Evolutionary conservation across 305 asterid species (phyloP).

Genomic region (Fraxinus latifolia): DNA sequence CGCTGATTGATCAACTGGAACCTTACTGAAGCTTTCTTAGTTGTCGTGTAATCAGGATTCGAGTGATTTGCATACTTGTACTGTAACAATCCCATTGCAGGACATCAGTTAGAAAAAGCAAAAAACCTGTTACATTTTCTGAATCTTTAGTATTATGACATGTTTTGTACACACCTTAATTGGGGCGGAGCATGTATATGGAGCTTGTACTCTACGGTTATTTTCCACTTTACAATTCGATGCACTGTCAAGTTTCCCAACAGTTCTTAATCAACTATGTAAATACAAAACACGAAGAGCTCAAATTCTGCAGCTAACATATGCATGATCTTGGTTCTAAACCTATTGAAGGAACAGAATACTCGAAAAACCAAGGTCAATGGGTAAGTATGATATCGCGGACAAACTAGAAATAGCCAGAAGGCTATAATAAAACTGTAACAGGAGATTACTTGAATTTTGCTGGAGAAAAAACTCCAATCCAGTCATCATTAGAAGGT

Average conservation of each 20-base stretch:
- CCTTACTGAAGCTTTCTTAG: slow-evolving; percentile 28
- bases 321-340: neutral
- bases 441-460: slow-evolving; percentile 34
- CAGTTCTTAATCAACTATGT: neutral
- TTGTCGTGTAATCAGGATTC: slow-evolving; percentile 22
- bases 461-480: slow-evolving; percentile 46
- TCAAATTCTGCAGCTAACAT: neutral
- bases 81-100: slow-evolving; percentile 10
- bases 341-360: neutral
- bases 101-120: neutral
- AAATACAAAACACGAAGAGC: too few relatives aligned
- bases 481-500: slow-evolving; percentile 42
- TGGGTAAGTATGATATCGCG: neutral
- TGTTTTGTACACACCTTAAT: slow-evolving; percentile 53
- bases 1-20: slow-evolving; percentile 47
- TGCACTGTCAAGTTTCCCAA: slow-evolving; percentile 42
- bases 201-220: slow-evolving; percentile 44
- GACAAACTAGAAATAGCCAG: neutral
- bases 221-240: slow-evolving; percentile 50
- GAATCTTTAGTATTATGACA: neutral
- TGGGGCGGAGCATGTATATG: slow-evolving; percentile 73
- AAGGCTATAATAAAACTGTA: neutral
- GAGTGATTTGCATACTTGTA: slow-evolving; percentile 40
- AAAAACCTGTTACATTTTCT: neutral
- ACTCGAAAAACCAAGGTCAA: neutral